Conservation (phyloP, 208 protist genomes). For the Naegleria lovaniensis region DNA sequence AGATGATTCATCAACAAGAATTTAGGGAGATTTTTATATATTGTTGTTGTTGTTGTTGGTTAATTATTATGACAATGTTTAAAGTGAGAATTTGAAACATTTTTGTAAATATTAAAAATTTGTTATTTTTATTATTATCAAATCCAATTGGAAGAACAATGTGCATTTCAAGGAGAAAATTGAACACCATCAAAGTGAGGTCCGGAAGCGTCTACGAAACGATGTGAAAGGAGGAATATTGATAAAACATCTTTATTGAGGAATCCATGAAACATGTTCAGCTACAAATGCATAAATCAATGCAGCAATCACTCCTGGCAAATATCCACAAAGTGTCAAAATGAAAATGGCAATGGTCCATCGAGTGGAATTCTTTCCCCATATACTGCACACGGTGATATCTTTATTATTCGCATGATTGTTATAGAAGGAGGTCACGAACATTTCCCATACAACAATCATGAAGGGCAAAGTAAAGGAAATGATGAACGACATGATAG, state of each 20-base stretch:
- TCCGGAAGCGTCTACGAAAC: too few species aligned
- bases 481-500: not conserved
- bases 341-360: not conserved
- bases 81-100: not conserved
- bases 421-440: not conserved
- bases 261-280: not conserved
- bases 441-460: not conserved
- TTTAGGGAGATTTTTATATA: not conserved
- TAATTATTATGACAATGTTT: not conserved
- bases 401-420: not conserved
- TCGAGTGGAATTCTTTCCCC: not conserved
- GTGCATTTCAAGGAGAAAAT: too few species aligned
- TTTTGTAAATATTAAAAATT: too few species aligned
- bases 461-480: not conserved
- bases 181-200: too few species aligned
- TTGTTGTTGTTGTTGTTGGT: not conserved
- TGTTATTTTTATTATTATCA: too few species aligned
- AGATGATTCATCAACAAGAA: not conserved
- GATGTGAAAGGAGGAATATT: too few species aligned
- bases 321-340: not conserved
- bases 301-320: not conserved
- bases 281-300: not conserved
- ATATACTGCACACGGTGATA: not conserved
- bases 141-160: too few species aligned
- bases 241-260: not conserved